Conservation (phyloP, 345 rosid species). For the rapeseed (Brassica napus) region Da-Ae NC_063452.1:56584001-56584500, state of each 20-base stretch:
- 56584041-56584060: slow-evolving; percentile 36
- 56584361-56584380: slow-evolving; percentile 79
- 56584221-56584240: slow-evolving; percentile 51
- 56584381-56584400: slow-evolving; percentile 93
- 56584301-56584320: slow-evolving; percentile 21
- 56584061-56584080: slow-evolving; percentile 39
- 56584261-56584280: slow-evolving; percentile 68
- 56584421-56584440: slow-evolving; percentile 73
- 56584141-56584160: slow-evolving; percentile 75
- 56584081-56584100: slow-evolving; percentile 47
- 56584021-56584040: slow-evolving; percentile 37
- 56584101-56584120: slow-evolving; percentile 81
- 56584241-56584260: slow-evolving; percentile 79
- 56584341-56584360: slow-evolving; percentile 83
- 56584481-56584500: slow-evolving; percentile 79
- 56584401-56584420: slow-evolving; percentile 79
- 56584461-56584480: slow-evolving; percentile 97
- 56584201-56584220: slow-evolving; percentile 51
- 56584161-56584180: slow-evolving; percentile 64
- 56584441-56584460: slow-evolving; percentile 71
- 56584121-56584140: slow-evolving; percentile 64
- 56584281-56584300: slow-evolving; percentile 38
- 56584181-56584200: slow-evolving; percentile 62
- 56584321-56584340: slow-evolving; percentile 51
- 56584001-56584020: slow-evolving; percentile 24